phyloP scores from a whole-genome alignment of 1,139 yeast species.

The Meyerozyma athensensis region DNA sequence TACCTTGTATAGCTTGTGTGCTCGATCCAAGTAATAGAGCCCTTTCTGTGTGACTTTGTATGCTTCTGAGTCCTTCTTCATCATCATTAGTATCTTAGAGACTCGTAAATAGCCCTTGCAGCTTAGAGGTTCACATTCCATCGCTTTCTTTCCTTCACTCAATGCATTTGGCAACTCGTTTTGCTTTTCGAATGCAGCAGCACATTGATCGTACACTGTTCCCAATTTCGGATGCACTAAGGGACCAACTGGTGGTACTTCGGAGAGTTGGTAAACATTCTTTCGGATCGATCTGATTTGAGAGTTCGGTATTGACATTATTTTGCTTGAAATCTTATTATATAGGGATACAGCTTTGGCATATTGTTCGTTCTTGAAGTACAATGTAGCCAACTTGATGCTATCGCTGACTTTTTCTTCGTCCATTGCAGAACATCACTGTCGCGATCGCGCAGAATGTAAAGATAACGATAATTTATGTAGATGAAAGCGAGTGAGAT shows the following conservation, averaged over 20 bases:
- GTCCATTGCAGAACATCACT: conserved; percentile 8
- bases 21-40: conserved; percentile 11
- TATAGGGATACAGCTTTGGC: conserved; percentile 21
- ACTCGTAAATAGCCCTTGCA: conserved; percentile 57
- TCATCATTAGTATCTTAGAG: conserved; percentile 38
- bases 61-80: conserved; percentile 36
- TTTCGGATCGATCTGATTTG: conserved; percentile 18
- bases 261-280: conserved; percentile 16
- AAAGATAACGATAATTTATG: too few species aligned
- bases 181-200: conserved; percentile 56
- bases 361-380: conserved; percentile 28
- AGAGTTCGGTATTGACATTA: conserved; percentile 13
- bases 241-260: conserved; percentile 26
- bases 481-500: too few species aligned
- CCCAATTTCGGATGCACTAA: conserved; percentile 26
- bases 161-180: conserved; percentile 36
- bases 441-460: too few species aligned
- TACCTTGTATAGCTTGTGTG: not conserved
- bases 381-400: conserved; percentile 26
- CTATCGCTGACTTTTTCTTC: conserved; percentile 26
- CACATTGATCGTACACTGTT: conserved; percentile 43
- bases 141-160: conserved; percentile 39
- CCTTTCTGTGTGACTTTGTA: conserved; percentile 41
- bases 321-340: conserved; percentile 6
- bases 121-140: conserved; percentile 48